These are phyloP conservation scores for Crithidia fasciculata DNA, from an alignment of 208 protist species.

Conservation along the genomic window DNA sequence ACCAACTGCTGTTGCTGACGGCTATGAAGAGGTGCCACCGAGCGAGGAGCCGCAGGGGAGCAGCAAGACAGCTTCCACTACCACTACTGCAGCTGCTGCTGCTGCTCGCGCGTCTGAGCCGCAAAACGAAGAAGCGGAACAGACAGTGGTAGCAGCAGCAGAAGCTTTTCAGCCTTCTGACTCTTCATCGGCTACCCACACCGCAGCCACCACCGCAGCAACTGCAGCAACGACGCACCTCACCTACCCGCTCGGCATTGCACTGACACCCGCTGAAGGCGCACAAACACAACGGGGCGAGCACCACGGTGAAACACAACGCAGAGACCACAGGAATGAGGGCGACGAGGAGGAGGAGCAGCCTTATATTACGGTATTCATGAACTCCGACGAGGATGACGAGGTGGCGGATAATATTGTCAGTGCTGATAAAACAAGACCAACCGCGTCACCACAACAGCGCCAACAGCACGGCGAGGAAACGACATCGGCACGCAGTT, in stretches of 20 bases:
- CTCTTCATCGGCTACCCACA: background rate
- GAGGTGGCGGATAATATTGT: background rate
- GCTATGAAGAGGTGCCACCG: background rate
- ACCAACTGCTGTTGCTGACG: background rate
- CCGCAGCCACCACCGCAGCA: background rate
- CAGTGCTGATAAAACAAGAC: background rate
- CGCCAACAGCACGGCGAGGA: background rate
- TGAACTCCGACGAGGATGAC: slow-evolving; percentile 27
- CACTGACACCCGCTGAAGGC: background rate
- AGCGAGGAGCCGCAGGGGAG: too few relatives aligned
- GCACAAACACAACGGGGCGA: background rate
- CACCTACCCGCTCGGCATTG: background rate
- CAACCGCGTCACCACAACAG: background rate
- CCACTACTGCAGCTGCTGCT: too few relatives aligned
- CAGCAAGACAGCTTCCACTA: too few relatives aligned
- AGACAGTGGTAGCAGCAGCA: too few relatives aligned
- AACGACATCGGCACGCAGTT: too few relatives aligned
- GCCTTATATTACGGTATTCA: slow-evolving; percentile 49
- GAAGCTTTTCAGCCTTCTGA: background rate
- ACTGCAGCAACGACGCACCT: background rate
- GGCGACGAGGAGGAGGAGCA: background rate
- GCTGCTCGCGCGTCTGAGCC: too few relatives aligned
- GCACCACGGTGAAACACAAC: background rate
- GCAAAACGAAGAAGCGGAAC: too few relatives aligned
- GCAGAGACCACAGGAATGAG: too few relatives aligned